Base-by-base conservation (phyloP, 2,329 filamentous ascomycete species). In the Clathrospora elynae region DNA sequence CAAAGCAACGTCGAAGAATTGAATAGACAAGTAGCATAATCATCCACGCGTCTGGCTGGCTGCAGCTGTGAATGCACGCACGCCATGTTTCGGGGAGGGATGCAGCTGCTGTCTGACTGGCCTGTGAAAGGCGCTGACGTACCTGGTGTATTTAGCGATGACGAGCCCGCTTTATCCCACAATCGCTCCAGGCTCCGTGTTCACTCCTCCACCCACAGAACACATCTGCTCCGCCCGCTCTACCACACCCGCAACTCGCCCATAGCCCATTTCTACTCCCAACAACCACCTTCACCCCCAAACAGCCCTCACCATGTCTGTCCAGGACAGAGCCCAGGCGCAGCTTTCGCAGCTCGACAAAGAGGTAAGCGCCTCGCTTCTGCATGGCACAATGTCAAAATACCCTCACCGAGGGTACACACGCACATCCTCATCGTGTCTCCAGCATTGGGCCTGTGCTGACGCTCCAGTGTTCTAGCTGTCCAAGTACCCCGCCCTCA, bases 401-500 rank as follows among this genome's bases (percentile, higher is more conserved):
- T 45, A 31, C 17, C 24, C 11, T 26, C 10, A n/a, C 6, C 22
- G 11, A 11, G 6, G 4, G 24, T 4, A 10, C 11, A 26, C 13
- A 13, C 18, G 16, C 24, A 16, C 6, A 25, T 29, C 30, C 22
- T 22, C 17, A 6, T 11, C 13, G 3, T 23, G n/a, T 13, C 24
- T 23, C 9, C n/a, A 13, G 3, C 32, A 9, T 14, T 8, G 18
- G 22, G 17, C 13, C 13, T 17, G 31, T 55, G 51, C 64, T 70
- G 49, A 66, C 51, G 28, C 37, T 29, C 35, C 19, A 19, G 47
- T 55, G 37, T 59, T 47, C 35, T 71, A 93, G 88, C 84, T 93
- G 58, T 88, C 87, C 72, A 92, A 91, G 74, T 93, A 93, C 77
- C 86, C 86, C 62, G 74, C 80, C 65, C 82, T 93, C 71, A 87